Evolutionary conservation across 2,329 filamentous ascomycete genomes (phyloP), one percentile per base, ranked within the genome.

Genomic region (Sporothrix protearum): DNA sequence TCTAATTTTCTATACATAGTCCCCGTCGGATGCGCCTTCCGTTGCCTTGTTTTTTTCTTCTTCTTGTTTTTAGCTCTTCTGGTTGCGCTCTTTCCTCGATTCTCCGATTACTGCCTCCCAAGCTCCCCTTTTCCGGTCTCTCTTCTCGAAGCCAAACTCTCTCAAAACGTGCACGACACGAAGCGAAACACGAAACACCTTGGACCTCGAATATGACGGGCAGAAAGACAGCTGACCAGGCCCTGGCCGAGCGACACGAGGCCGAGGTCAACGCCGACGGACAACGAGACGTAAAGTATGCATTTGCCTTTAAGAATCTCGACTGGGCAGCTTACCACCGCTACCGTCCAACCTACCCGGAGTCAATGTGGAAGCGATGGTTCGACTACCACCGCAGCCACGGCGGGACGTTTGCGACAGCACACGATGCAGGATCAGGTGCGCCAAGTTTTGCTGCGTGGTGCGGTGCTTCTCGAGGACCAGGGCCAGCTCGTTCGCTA

Each of bases 291-390:
- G 70, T 73, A 19, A 73, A 70, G n/a, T 75, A 75, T 28, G 71
- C 72, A 12, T 76, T 76, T 55, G 75, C 75, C 1, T 76, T 75
- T 42, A 75, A 73, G 55, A 68, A 71, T 6, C 73, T 75, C 25
- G 73, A 75, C 72, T 75, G 75, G 75, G 67, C 75, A 10, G 73
- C 71, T 7, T 76, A 75, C 19, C 75, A 76, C 66, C 70, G 68
- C 8, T 74, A 59, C 39, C 74, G 74, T 7, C 75, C 74, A 1
- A 68, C 70, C 30, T 75, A 76, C 53, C 75, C 74, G 0, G 68
- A 70, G 25, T 74, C 74, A 2, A 73, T 76, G 73, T 72, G 73
- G 59, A 42, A 42, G 5, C 59, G 67, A 57, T 76, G 75, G 75
- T 67, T 74, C 25, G 63, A 53, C 16, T 72, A 75, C 57, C 74